Evolutionary conservation across 495 filamentous ascomycete species (phyloP).

Genomic region (Aspergillus heteromorphus): DNA sequence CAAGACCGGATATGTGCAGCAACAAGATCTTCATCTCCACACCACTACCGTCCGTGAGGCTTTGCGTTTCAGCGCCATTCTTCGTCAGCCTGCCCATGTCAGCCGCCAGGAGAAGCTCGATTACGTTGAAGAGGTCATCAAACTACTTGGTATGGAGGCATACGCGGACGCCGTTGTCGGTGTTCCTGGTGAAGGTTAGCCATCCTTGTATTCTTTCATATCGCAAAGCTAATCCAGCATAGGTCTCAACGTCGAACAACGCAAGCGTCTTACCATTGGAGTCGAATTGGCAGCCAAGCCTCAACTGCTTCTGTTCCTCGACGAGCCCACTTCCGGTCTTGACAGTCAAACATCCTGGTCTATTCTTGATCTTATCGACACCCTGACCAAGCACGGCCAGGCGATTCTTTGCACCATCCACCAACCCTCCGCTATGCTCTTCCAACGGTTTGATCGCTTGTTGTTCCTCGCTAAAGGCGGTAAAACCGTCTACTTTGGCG

Average conservation of each 20-base stretch:
- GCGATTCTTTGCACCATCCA: constrained; percentile 96
- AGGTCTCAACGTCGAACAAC: constrained; percentile 90
- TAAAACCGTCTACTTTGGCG: constrained; percentile 84
- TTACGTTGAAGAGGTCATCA: constrained; percentile 90
- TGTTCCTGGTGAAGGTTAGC: constrained; percentile 42
- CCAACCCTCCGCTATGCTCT: constrained; percentile 90
- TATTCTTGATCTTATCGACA: constrained; percentile 77
- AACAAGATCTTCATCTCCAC: constrained; percentile 86
- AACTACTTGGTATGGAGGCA: constrained; percentile 77
- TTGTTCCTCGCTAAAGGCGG: constrained; percentile 80
- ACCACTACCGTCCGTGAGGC: constrained; percentile 84
- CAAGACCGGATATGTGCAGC: constrained; percentile 92
- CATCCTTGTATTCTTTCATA: neutral
- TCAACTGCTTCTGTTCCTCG: constrained; percentile 77
- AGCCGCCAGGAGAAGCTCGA: constrained; percentile 72
- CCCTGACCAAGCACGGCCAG: constrained; percentile 81
- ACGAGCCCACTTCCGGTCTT: constrained; percentile 86
- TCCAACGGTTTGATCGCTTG: constrained; percentile 89
- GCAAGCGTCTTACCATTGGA: constrained; percentile 84
- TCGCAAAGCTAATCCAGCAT: neutral
- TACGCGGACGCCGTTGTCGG: constrained; percentile 42
- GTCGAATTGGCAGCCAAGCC: constrained; percentile 90
- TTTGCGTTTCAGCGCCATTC: constrained; percentile 74
- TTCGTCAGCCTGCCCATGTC: constrained; percentile 73
- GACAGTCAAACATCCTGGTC: constrained; percentile 91